Base-by-base conservation (phyloP, 1,139 yeast genomes). In the Wickerhamiella pararugosa region DNA sequence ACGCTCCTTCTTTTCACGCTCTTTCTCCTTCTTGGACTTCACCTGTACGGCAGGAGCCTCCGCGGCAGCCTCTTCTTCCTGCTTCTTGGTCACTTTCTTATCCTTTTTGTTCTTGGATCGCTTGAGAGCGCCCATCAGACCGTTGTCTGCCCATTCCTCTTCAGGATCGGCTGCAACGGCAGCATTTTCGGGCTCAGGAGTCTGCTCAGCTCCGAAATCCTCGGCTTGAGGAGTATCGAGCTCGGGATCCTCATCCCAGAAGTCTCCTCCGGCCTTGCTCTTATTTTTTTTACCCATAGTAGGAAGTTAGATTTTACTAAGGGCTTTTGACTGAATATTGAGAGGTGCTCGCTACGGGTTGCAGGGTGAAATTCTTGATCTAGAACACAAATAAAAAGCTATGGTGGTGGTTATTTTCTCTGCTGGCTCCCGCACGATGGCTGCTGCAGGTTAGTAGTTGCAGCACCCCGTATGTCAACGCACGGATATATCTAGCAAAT, bases 11-110 rank as follows among this genome's bases (percentile, higher is more conserved):
- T 87, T 90, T 61, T 90, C 93, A 64, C 76, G 81, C 65, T 90
- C 99, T 70, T 90, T 92, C 60, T 90, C 98, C 67, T 92, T 92
- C 71, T 90, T 92, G 46, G 93, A 76, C 64, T 90, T 83, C 55
- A 87, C 57, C 42, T 56, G 57, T 28, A 57, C 66, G 25, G 47
- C 67, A 40, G 92, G 82, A 3, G 49, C 51, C 9, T 49, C 51
- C 32, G 49, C 54, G 8, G 53, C 64, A 10, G 56, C 61, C 36
- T 53, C 58, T 55, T 50, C 73, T 40, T 65, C 75, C 51, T 70
- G 74, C 57, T 70, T 72, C 29, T 64, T 67, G 43, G 73, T 77
- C 51, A 70, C 73, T 57, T 69, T 73, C 31, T 63, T 66, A 44
- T 73, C 77, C 65, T 79, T 79, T 68, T 81, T 82, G 61, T 76